Percentiles rank a stretch among this genome's conserved stretches.
These are phyloP conservation scores for Ajuga chamaepitys DNA, from an alignment of 257 asterid species.

Conservation along the genomic window DNA sequence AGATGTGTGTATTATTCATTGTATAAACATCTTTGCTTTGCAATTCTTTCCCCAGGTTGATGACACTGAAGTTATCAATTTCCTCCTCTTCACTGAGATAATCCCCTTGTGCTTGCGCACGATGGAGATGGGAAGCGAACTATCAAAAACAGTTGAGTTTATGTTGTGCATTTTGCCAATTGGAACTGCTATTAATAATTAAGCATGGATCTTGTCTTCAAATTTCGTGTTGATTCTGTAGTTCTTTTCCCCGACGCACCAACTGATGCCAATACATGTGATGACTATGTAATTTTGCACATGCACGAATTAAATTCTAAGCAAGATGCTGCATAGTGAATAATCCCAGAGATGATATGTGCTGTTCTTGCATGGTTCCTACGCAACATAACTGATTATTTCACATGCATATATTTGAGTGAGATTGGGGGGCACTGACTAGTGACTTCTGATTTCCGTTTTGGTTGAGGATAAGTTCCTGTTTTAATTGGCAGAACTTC, in stretches of 20 bases:
- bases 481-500: background rate
- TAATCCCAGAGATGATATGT: background rate
- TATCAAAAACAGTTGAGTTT: slow-evolving; percentile 61
- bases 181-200: background rate
- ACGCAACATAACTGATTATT: background rate
- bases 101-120: slow-evolving; percentile 92
- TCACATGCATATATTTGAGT: background rate
- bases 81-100: slow-evolving; percentile 89
- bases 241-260: background rate
- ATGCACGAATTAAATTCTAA: background rate
- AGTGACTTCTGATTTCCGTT: background rate
- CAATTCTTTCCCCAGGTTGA: slow-evolving; percentile 51
- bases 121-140: slow-evolving; percentile 97
- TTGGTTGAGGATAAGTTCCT: background rate
- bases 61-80: slow-evolving; percentile 82
- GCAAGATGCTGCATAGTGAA: background rate
- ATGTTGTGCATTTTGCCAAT: background rate
- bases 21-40: too few relatives aligned
- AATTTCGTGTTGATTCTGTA: background rate
- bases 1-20: too few relatives aligned
- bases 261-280: background rate
- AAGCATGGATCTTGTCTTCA: background rate
- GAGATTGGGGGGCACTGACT: background rate
- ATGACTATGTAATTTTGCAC: background rate
- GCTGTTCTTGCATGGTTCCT: background rate